Evolutionary conservation across 2,329 filamentous ascomycete species (phyloP).

Genomic region (Colletotrichum graminicola): DNA sequence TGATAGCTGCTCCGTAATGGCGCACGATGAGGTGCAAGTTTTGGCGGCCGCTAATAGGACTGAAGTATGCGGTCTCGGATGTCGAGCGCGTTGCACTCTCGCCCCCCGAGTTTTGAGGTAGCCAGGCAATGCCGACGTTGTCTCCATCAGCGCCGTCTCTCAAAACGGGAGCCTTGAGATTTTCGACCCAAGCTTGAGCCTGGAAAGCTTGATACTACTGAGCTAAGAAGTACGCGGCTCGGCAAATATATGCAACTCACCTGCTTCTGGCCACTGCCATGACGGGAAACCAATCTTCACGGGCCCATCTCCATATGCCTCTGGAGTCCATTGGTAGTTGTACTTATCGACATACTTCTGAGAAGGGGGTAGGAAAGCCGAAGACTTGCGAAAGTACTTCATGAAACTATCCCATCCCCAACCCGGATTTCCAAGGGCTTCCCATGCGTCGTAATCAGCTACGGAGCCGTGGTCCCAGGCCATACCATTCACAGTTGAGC

Average conservation of each 20-base stretch:
- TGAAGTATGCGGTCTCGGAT: constrained; percentile 44
- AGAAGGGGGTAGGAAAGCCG: constrained; percentile 42
- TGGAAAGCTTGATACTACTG: constrained; percentile 21
- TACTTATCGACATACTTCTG: constrained; percentile 33
- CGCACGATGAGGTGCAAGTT: constrained; percentile 44
- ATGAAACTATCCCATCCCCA: constrained; percentile 54
- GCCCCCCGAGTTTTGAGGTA: constrained; percentile 43
- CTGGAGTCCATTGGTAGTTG: constrained; percentile 15
- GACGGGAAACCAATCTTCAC: constrained; percentile 45
- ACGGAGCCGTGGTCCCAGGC: constrained; percentile 47
- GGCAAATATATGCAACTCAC: constrained; percentile 6
- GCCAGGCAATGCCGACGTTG: constrained; percentile 46
- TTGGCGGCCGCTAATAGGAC: constrained; percentile 37
- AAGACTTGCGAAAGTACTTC: constrained; percentile 49
- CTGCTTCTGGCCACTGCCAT: constrained; percentile 46
- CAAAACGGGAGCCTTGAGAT: constrained; percentile 36
- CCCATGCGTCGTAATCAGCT: constrained; percentile 52
- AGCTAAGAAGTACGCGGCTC: background rate
- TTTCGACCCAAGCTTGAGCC: constrained; percentile 42
- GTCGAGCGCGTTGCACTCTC: constrained; percentile 43
- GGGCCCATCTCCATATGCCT: constrained; percentile 41
- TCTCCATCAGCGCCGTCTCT: constrained; percentile 44
- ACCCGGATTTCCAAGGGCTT: constrained; percentile 51
- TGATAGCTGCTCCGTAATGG: constrained; percentile 44
- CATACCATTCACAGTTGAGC: constrained; percentile 50